These are phyloP conservation scores for Coemansia nantahalensis DNA, from an alignment of 192 early-diverging fungal genomes.

Conservation along the genomic window DNA sequence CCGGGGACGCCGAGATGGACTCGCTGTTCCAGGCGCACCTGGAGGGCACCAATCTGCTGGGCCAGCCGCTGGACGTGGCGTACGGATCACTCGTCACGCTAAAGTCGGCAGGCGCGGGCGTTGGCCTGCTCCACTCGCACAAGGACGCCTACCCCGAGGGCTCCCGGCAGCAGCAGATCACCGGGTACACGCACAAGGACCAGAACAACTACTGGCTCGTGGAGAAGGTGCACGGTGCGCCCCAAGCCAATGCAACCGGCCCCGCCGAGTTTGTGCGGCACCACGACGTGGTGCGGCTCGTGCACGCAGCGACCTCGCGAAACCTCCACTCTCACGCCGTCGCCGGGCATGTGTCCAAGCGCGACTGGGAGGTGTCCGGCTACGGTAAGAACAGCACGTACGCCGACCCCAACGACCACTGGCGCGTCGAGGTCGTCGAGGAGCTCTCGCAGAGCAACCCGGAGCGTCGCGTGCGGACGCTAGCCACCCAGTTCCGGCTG, in stretches of 20 bases:
- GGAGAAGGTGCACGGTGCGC: slow-evolving; percentile 56
- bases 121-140: slow-evolving; percentile 94
- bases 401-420: slow-evolving; percentile 86
- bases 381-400: slow-evolving; percentile 71
- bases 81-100: slow-evolving; percentile 89
- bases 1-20: slow-evolving; percentile 92
- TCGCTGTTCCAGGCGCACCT: slow-evolving; percentile 96
- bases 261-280: slow-evolving; percentile 64
- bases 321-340: slow-evolving; percentile 88
- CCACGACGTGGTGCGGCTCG: slow-evolving; percentile 80
- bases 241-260: slow-evolving; percentile 20
- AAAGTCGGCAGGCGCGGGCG: slow-evolving; percentile 78
- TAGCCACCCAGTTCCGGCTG: slow-evolving; percentile 81
- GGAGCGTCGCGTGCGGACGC: slow-evolving; percentile 59
- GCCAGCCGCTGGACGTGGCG: slow-evolving; percentile 86
- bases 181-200: slow-evolving; percentile 92
- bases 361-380: slow-evolving; percentile 84
- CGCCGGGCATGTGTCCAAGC: slow-evolving; percentile 68
- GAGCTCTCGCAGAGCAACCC: slow-evolving; percentile 51
- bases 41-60: slow-evolving; percentile 70
- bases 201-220: slow-evolving; percentile 90
- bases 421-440: slow-evolving; percentile 81
- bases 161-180: slow-evolving; percentile 96
- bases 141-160: slow-evolving; percentile 75
- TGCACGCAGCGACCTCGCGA: slow-evolving; percentile 66